Evolutionary conservation across 257 asterid species (phyloP).

Genomic region (Lithospermum erythrorhizon): DNA sequence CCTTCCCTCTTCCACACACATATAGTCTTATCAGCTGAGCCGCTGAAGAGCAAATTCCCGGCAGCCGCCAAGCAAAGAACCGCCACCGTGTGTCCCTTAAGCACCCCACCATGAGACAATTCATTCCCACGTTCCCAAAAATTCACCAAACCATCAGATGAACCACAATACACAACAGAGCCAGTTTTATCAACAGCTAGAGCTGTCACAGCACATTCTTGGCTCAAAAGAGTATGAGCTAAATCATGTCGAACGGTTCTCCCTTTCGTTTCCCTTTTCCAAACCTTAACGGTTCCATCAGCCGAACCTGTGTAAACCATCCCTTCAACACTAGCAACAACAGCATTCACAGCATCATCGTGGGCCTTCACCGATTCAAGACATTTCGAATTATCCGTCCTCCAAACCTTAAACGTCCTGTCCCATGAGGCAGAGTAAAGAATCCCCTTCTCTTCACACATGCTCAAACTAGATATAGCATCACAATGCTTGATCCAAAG

Average conservation of each 20-base stretch:
- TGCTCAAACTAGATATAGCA: slow-evolving; percentile 64
- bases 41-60: slow-evolving; percentile 36
- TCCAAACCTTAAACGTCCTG: slow-evolving; percentile 72
- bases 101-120: slow-evolving; percentile 59
- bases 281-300: slow-evolving; percentile 82
- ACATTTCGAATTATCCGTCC: slow-evolving; percentile 66
- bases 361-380: slow-evolving; percentile 66
- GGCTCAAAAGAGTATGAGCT: slow-evolving; percentile 48
- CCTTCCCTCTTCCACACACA: slow-evolving; percentile 24
- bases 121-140: slow-evolving; percentile 68
- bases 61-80: slow-evolving; percentile 65
- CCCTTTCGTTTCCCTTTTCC: slow-evolving; percentile 66
- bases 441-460: slow-evolving; percentile 42
- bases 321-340: slow-evolving; percentile 47
- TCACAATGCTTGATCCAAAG: slow-evolving; percentile 86
- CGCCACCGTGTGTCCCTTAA: slow-evolving; percentile 80
- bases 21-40: slow-evolving; percentile 23
- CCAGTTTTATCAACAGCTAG: slow-evolving; percentile 34
- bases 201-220: slow-evolving; percentile 75
- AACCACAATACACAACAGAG: slow-evolving; percentile 53
- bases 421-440: slow-evolving; percentile 93
- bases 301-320: slow-evolving; percentile 77
- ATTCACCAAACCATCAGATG: slow-evolving; percentile 80
- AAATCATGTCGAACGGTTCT: slow-evolving; percentile 36
- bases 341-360: slow-evolving; percentile 70